Base-by-base conservation (phyloP, 768 basidiomycete genomes). In the Filobasidium wieringae region DNA sequence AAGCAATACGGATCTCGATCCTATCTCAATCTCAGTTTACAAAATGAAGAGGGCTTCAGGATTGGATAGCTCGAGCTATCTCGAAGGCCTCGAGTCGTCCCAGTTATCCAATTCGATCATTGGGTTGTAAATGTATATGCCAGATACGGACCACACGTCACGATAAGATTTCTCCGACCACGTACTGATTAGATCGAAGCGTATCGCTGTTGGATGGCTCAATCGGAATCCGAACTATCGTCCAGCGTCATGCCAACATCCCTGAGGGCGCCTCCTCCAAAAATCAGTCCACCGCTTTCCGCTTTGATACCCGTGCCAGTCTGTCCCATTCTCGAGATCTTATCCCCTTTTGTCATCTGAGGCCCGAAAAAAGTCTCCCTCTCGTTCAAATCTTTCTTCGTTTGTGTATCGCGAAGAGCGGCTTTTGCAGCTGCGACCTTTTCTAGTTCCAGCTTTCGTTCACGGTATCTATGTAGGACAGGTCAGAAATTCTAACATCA, bases 361-460 rank as follows among this genome's bases (percentile, higher is more conserved):
- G 57, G 55, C 29, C 71, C 71, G 61, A 72, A 72, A 7, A 72
- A 59, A 33, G 49, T 57, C 27, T 72, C 69, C 8, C 62, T 29
- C 60, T 66, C 53, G 8, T 40, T 24, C 63, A 66, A 61, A 22
- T 66, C 65, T 17, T 59, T 26, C 19, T 51, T 31, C 2, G 64
- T 59, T 58, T 66, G 67, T 32, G 55, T 39, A 6, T 66, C 58
- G 45, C 68, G 71, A 32, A 57, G 53, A 12, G 72, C 70, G 52
- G 59, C 64, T 8, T 61, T 61, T 14, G 68, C 65, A n/a, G 67
- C 71, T 27, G 60, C 66, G 12, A 55, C 58, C 0, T 66, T 65
- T 53, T 74, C 71, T 39, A 68, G 68, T 37, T 71, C 67, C 5
- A 63, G 65, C 39, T 71, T 64, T 5, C 71, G 69, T 59, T 76